phyloP scores from a whole-genome alignment of 2,329 filamentous ascomycete species.

The Ascocoryne sarcoides region DNA sequence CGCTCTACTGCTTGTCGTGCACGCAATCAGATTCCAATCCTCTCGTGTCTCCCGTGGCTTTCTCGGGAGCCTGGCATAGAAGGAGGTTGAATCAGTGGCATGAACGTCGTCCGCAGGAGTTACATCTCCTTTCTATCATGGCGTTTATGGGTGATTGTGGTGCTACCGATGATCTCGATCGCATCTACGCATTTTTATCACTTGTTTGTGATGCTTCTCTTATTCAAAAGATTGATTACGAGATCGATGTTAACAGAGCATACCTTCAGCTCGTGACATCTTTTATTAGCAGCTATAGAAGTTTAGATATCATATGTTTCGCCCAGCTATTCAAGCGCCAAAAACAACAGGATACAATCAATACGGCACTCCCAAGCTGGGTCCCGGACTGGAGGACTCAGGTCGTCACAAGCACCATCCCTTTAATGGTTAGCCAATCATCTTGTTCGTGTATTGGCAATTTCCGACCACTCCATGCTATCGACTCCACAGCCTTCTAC shows the following conservation, averaged over 20 bases:
- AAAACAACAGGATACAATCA: neutral
- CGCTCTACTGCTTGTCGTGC: neutral
- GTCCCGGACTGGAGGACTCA: slow-evolving; percentile 13
- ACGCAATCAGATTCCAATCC: too few species aligned
- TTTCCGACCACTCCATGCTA: slow-evolving; percentile 2
- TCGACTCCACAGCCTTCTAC: neutral
- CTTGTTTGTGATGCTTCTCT: slow-evolving; percentile 4
- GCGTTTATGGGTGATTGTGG: slow-evolving; percentile 4
- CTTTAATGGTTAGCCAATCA: slow-evolving; percentile 7
- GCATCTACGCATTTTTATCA: slow-evolving; percentile 13
- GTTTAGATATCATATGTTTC: slow-evolving; percentile 11
- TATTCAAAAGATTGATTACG: slow-evolving; percentile 5
- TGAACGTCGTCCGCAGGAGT: neutral
- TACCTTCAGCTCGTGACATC: slow-evolving; percentile 5
- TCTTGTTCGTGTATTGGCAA: slow-evolving; percentile 6
- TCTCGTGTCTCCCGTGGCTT: too few species aligned
- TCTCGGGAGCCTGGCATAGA: slow-evolving; percentile 4
- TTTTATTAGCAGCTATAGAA: slow-evolving; percentile 3
- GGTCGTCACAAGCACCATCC: slow-evolving; percentile 4
- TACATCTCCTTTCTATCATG: slow-evolving; percentile 4
- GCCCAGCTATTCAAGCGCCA: slow-evolving; percentile 4
- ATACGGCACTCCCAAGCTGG: slow-evolving; percentile 10
- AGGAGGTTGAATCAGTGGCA: slow-evolving; percentile 4
- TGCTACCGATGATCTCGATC: slow-evolving; percentile 12
- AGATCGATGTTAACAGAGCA: slow-evolving; percentile 3